Conservation (phyloP, 2,329 filamentous ascomycete genomes). For the Stachybotrys elegans region DNA sequence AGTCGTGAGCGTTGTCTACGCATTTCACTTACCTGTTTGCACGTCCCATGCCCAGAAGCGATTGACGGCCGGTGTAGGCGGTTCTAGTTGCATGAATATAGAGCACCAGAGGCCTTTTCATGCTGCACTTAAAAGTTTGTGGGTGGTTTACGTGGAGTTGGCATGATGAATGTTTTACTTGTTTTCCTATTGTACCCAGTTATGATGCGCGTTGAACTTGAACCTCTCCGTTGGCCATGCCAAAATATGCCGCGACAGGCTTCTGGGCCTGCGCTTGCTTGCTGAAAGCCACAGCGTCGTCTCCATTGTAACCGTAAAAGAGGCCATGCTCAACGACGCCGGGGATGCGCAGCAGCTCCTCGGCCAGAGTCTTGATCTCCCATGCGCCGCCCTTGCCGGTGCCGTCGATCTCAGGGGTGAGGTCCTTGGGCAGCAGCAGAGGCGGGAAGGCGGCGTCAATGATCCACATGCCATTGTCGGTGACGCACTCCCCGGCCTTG, state of each 20-base stretch:
- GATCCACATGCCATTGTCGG: constrained; percentile 63
- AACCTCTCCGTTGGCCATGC: constrained; percentile 71
- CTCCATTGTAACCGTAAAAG: constrained; percentile 78
- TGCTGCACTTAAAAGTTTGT: too few relatives aligned
- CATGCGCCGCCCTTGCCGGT: constrained; percentile 56
- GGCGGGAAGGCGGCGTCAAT: constrained; percentile 85
- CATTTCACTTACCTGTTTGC: too few relatives aligned
- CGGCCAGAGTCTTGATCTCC: constrained; percentile 73
- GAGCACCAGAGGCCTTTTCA: too few relatives aligned
- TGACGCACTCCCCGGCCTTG: constrained; percentile 73
- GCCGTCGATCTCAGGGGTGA: constrained; percentile 43
- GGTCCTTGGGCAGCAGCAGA: constrained; percentile 58
- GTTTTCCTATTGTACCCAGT: too few relatives aligned
- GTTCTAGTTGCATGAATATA: too few relatives aligned
- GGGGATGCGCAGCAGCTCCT: constrained; percentile 71
- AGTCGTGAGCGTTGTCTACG: too few relatives aligned
- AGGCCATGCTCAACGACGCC: constrained; percentile 91
- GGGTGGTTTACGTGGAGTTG: too few relatives aligned
- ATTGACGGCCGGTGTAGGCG: too few relatives aligned
- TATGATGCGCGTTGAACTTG: constrained; percentile 26
- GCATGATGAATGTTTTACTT: too few relatives aligned
- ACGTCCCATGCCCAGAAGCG: too few relatives aligned
- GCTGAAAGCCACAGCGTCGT: constrained; percentile 49
- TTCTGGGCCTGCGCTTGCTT: constrained; percentile 72
- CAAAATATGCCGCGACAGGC: constrained; percentile 92